phyloP scores from a whole-genome alignment of 805 yeast species.

The Hanseniaspora valbyensis region DNA sequence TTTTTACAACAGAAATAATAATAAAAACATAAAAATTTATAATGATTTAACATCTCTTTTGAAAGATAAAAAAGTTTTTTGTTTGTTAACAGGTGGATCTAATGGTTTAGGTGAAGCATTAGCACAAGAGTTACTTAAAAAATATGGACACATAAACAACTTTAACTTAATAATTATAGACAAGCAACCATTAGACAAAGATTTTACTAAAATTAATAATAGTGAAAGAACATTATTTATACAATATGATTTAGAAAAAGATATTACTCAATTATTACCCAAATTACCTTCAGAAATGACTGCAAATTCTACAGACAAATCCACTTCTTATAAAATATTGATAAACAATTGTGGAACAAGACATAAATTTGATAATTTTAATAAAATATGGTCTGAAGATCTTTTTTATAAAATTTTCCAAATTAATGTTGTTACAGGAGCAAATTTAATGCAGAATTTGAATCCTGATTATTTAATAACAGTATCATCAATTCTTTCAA shows the following conservation, averaged over 20 bases:
- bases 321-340: constrained; percentile 18
- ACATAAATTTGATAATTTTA: constrained; percentile 25
- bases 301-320: constrained; percentile 16
- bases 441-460: constrained; percentile 12
- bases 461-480: constrained; percentile 8
- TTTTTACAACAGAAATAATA: neutral
- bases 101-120: constrained; percentile 35
- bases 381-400: constrained; percentile 20
- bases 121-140: constrained; percentile 20
- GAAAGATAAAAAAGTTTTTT: neutral
- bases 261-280: neutral
- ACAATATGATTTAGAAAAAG: constrained; percentile 2
- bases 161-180: constrained; percentile 19
- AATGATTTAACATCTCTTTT: neutral
- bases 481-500: constrained; percentile 27
- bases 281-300: constrained; percentile 16
- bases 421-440: constrained; percentile 16
- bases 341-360: constrained; percentile 37
- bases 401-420: constrained; percentile 20
- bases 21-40: neutral
- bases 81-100: constrained; percentile 36
- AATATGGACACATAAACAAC: neutral
- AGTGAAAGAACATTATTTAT: neutral
- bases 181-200: constrained; percentile 29
- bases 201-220: neutral